Evolutionary conservation across 306 rosid species (phyloP).

Genomic region (Castanea crenata): DNA sequence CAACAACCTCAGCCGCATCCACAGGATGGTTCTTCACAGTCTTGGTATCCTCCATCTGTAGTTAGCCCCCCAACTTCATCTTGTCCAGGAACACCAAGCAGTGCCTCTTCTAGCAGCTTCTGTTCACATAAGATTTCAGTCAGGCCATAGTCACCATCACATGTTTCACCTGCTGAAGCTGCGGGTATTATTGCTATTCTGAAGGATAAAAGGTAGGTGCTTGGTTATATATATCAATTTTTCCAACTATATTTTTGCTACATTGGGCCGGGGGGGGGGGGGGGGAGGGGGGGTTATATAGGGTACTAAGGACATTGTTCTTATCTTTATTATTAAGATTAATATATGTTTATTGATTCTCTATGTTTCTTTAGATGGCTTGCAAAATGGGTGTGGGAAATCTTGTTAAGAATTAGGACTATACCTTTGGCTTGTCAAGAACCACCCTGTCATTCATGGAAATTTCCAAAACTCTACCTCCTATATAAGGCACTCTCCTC

Average conservation of each 20-base stretch:
- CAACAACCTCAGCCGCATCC: slow-evolving; percentile 60
- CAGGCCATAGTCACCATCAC: slow-evolving; percentile 45
- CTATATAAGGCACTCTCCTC: neutral
- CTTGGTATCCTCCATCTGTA: slow-evolving; percentile 86
- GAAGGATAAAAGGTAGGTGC: slow-evolving; percentile 68
- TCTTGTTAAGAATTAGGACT: neutral
- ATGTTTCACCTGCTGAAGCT: slow-evolving; percentile 82
- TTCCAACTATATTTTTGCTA: neutral
- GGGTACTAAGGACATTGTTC: neutral
- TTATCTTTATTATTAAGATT: neutral
- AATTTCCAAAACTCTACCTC: neutral
- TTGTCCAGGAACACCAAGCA: slow-evolving; percentile 63
- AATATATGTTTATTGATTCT: neutral
- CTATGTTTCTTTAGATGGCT: neutral
- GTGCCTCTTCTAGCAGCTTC: slow-evolving; percentile 44
- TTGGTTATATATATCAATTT: neutral
- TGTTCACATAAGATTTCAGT: slow-evolving; percentile 43
- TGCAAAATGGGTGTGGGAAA: neutral
- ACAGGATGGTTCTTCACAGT: slow-evolving; percentile 58
- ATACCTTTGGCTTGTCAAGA: neutral
- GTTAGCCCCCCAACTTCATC: slow-evolving; percentile 54
- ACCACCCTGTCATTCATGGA: neutral
- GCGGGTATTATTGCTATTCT: slow-evolving; percentile 63
- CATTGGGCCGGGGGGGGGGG: no score
- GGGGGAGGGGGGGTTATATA: no score